Evolutionary conservation across 768 basidiomycete genomes (phyloP), one percentile per base, ranked within the genome.

Genomic region (Leccinum uliginosum): DNA sequence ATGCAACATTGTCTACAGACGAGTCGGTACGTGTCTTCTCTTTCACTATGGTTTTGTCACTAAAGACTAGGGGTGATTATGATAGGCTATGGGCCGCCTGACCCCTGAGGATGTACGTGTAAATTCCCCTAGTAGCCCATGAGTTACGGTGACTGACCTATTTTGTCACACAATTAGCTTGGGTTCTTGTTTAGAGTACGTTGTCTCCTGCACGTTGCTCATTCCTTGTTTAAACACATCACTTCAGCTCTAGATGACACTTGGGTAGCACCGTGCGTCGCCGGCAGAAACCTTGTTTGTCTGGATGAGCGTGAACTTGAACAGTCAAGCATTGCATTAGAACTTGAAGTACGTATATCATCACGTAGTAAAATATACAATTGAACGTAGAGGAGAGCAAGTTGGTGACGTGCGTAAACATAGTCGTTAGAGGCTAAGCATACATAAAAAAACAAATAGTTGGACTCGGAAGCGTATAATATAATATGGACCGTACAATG

Each of bases 21-120:
- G 89, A 91, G 60, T 87, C 86, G 46, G 88, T 87, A 65, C 14
- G 84, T 73, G 46, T 30, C 11, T 46, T 24, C 10, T 12, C 54
- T 51, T 51, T 26, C 21, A 4, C 15, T 8, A 30, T 54, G 49
- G 38, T 51, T 54, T 45, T 62, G 21, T 59, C 34, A 61, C 53
- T 21, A 52, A 68, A 19, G 51, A 45, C 14, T 53, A 6, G 48
- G 26, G 50, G 26, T 44, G 19, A 50, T n/a, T 35, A 14, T 32
- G 30, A 46, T 65, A 89, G 80, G 94, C 95, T 0, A 93, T 98
- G 89, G 95, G 95, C 23, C 84, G 93, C 56, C 73, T 98, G 67
- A 96, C 94, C 4, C 90, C 93, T 0, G 91, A 87, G 64, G 88
- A 90, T 75, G 82, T 85, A 65, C 67, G 83, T 64, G 30, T 54